These are phyloP conservation scores for Termitomyces sp. DNA, from an alignment of 768 basidiomycete species.

Conservation along the genomic window DNA sequence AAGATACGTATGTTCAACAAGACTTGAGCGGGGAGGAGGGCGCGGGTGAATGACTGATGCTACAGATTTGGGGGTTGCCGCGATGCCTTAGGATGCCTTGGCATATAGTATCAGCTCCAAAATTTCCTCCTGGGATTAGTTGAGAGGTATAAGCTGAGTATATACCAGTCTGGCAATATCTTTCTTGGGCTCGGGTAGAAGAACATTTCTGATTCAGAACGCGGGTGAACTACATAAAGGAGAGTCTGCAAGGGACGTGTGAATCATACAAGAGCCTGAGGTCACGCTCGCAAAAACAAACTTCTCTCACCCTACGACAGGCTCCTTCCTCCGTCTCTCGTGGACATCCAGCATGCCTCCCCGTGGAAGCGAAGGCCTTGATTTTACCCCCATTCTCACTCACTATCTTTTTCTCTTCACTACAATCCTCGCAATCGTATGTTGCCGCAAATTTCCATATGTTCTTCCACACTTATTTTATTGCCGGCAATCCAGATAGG, in stretches of 20 bases:
- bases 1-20: too few relatives aligned
- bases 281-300: conserved; percentile 3
- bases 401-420: conserved; percentile 93
- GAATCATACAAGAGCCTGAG: neutral
- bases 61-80: too few relatives aligned
- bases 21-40: too few relatives aligned
- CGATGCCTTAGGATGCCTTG: too few relatives aligned
- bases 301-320: neutral
- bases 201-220: too few relatives aligned
- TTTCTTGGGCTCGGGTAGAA: too few relatives aligned
- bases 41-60: too few relatives aligned
- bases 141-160: too few relatives aligned
- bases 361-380: conserved; percentile 63
- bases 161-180: too few relatives aligned
- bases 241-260: neutral
- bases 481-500: conserved; percentile 45
- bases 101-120: too few relatives aligned
- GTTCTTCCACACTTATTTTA: conserved; percentile 23
- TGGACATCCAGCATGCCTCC: conserved; percentile 39
- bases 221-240: neutral
- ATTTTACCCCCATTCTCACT: conserved; percentile 85
- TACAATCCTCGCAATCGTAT: conserved; percentile 72
- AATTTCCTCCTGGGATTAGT: too few relatives aligned
- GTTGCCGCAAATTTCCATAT: conserved; percentile 24
- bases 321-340: conserved; percentile 2